A percentile compares a stretch with the other conserved stretches of the same genome.
Conservation (phyloP, 805 yeast genomes). For the Schizosaccharomyces japonicus region DNA sequence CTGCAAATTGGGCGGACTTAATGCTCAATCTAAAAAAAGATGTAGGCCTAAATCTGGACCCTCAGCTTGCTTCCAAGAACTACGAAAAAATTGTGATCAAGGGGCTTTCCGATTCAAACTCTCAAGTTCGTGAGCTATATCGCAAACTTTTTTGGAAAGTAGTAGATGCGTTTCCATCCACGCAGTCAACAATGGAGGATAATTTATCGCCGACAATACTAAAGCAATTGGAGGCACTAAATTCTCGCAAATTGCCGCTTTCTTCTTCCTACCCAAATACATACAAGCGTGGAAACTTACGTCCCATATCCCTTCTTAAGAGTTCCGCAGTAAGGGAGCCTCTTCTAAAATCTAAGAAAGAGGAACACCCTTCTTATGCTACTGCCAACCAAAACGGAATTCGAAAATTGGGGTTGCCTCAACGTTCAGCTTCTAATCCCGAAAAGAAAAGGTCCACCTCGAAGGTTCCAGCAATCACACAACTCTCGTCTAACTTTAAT, state of each 20-base stretch:
- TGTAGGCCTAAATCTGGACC: conserved; percentile 16
- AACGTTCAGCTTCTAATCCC: not conserved
- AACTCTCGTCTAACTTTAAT: too few relatives aligned
- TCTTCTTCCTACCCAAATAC: not conserved
- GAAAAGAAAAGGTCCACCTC: too few relatives aligned
- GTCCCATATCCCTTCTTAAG: not conserved
- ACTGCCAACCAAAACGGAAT: not conserved
- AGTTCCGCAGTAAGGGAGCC: not conserved
- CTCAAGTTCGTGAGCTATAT: conserved; percentile 52
- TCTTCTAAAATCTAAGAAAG: not conserved
- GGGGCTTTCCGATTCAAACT: conserved; percentile 58
- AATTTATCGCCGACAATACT: not conserved
- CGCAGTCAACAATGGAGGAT: conserved; percentile 20
- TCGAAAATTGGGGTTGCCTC: not conserved
- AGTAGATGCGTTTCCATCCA: conserved; percentile 28
- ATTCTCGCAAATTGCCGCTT: not conserved
- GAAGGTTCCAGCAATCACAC: too few relatives aligned
- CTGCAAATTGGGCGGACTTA: conserved; percentile 48
- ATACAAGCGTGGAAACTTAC: not conserved
- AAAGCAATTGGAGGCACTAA: not conserved
- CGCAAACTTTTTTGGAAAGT: conserved; percentile 54
- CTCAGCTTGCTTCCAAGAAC: conserved; percentile 19
- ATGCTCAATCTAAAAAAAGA: conserved; percentile 28
- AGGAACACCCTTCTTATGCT: not conserved
- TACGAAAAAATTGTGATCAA: conserved; percentile 30